Base-by-base conservation (phyloP, 73 alveolate species). In the Blepharisma stoltei region DNA sequence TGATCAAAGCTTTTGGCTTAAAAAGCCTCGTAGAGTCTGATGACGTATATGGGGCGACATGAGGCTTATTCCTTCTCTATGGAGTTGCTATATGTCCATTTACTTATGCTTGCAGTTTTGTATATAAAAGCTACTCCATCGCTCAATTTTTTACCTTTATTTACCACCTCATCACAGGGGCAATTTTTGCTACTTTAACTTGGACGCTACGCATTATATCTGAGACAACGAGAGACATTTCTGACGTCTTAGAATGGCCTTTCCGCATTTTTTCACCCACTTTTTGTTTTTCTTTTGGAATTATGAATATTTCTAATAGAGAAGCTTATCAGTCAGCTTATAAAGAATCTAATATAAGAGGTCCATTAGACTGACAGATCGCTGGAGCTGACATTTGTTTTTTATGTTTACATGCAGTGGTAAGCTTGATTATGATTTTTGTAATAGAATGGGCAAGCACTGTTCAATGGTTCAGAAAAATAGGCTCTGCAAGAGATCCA, bases 61-160 rank as follows among this genome's bases (percentile, higher is more conserved):
- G 94, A 92, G 80, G 82, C 0, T 67, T 87, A 7, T 78, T 92
- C 68, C 67, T 90, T 46, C 70, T 92, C 9, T 92, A 78, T 71
- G 97, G 97, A n/a, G 53, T 87, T 75, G 92, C 91, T 43, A 83
- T 92, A 14, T 85, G 87, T 7, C 94, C 95, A 4, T 90, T 82
- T 82, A 87, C 96, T 44, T 92, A 92, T 78, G 86, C 82, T 4
- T 81, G 78, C 38, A 82, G 94, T 25, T 90, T 87, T 78, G 47
- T 87, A 7, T 92, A 90, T 60, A 73, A 54, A 11, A 55, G 70
- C 47, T 87, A 89, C 60, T 86, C 86, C 32, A 55, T 80, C 50
- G 98, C 96, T 21, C 79, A 69, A 43, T 44, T 46, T 20, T 44
- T 69, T 44, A 43, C 45, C 14, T 44, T 37, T n/a, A 7, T 69